phyloP scores from a whole-genome alignment of 78 protist genomes.

The Emiliania huxleyi region DNA sequence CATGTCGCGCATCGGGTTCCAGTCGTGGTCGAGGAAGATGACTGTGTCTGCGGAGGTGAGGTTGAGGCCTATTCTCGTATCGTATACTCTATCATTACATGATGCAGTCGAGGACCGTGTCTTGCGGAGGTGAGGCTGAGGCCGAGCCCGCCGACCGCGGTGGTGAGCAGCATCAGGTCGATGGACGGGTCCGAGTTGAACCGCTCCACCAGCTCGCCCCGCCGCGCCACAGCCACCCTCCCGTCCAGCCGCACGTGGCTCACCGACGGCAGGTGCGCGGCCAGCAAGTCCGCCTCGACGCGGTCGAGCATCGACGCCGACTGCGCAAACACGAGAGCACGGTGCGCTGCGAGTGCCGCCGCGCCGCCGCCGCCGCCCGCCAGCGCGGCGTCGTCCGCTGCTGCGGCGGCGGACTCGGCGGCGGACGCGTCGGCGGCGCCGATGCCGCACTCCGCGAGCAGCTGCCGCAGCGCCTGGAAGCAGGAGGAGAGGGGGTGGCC shows the following conservation, averaged over 20 bases:
- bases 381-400: not conserved
- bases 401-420: not conserved
- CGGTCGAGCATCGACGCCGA: conserved; percentile 74
- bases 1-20: conserved; percentile 96
- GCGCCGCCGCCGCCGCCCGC: not conserved
- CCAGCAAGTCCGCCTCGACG: conserved; percentile 73
- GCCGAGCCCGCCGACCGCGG: conserved; percentile 97
- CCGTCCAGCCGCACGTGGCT: conserved; percentile 88
- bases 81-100: too few species aligned
- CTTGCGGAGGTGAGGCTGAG: conserved; percentile 89
- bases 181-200: conserved; percentile 90
- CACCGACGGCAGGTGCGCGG: conserved; percentile 71
- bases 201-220: conserved; percentile 67
- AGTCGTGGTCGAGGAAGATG: conserved; percentile 94
- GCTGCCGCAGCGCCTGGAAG: too few species aligned
- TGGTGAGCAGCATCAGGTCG: conserved; percentile 90
- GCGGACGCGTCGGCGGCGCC: conserved; percentile 39
- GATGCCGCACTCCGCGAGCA: conserved; percentile 73
- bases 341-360: conserved; percentile 56
- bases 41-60: conserved; percentile 96
- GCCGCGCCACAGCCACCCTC: not conserved
- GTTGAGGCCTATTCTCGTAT: too few species aligned
- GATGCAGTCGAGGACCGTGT: conserved; percentile 78
- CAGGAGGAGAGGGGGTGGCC: too few species aligned
- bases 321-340: conserved; percentile 87